Conservation (phyloP, 768 basidiomycete genomes). For the Cyclocybe cylindracea region DNA sequence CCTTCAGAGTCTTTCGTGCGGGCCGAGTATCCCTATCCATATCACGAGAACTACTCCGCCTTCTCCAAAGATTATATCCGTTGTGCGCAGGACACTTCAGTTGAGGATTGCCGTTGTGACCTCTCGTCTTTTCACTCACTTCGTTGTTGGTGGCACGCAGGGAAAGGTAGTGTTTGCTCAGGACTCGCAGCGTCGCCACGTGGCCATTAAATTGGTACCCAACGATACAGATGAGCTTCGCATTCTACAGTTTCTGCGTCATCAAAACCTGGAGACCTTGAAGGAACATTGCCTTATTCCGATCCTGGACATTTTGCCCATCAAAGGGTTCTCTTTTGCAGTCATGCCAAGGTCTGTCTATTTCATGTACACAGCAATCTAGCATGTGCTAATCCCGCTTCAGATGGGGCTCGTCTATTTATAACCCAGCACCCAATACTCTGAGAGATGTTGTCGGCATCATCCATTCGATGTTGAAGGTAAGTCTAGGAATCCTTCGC, state of each 20-base stretch:
- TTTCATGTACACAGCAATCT: background rate
- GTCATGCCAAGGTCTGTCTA: slow-evolving; percentile 27
- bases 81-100: background rate
- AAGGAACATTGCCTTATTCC: slow-evolving; percentile 19
- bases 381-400: background rate
- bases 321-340: slow-evolving; percentile 21
- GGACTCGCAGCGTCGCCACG: slow-evolving; percentile 19
- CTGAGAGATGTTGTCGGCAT: slow-evolving; percentile 9
- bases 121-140: background rate
- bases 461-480: slow-evolving; percentile 15
- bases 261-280: slow-evolving; percentile 5
- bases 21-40: slow-evolving; percentile 9
- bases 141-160: background rate
- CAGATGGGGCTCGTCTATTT: slow-evolving; percentile 13
- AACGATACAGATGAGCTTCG: slow-evolving; percentile 20
- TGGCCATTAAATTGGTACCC: slow-evolving; percentile 25
- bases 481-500: background rate
- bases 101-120: background rate
- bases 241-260: slow-evolving; percentile 18
- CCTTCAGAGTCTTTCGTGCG: background rate
- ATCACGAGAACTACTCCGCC: background rate
- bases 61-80: background rate
- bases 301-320: slow-evolving; percentile 23
- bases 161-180: slow-evolving; percentile 14
- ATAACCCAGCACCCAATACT: background rate